Conservation (phyloP, 169 alveolate species). For the Plasmodium knowlesi region DNA sequence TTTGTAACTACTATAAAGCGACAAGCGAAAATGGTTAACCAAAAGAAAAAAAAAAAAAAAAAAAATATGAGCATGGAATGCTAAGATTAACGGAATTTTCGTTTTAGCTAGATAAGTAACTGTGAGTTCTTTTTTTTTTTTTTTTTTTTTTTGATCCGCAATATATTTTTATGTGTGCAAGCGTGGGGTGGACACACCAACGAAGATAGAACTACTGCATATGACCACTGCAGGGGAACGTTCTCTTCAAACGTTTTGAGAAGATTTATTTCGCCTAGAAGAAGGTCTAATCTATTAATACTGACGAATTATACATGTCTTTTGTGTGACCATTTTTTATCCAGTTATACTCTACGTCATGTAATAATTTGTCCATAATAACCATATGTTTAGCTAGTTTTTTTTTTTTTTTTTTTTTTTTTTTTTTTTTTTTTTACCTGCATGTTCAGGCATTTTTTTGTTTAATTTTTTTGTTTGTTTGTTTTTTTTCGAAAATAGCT, state of each 20-base stretch:
- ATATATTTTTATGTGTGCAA: neutral
- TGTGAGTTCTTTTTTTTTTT: neutral
- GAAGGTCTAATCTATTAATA: neutral
- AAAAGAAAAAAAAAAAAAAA: slow-evolving; percentile 13
- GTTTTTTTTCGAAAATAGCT: neutral
- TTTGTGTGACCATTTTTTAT: neutral
- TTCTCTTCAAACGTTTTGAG: neutral
- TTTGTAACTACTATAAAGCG: slow-evolving; percentile 6
- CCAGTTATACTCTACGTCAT: neutral
- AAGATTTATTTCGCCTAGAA: neutral
- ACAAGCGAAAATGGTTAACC: neutral
- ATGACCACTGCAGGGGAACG: neutral
- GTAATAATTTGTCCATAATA: neutral
- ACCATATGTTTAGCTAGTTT: neutral
- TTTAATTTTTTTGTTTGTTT: neutral
- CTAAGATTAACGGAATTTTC: neutral
- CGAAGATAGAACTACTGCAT: neutral
- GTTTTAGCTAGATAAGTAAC: neutral
- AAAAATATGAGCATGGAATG: slow-evolving; percentile 1
- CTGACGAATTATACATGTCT: neutral
- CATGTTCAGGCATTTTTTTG: neutral
- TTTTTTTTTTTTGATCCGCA: neutral
- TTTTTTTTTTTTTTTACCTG: neutral
- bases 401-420: neutral
- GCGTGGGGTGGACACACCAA: neutral